Evolutionary conservation across 345 rosid species (phyloP).

Genomic region (Rhodomyrtus tomentosa): DNA sequence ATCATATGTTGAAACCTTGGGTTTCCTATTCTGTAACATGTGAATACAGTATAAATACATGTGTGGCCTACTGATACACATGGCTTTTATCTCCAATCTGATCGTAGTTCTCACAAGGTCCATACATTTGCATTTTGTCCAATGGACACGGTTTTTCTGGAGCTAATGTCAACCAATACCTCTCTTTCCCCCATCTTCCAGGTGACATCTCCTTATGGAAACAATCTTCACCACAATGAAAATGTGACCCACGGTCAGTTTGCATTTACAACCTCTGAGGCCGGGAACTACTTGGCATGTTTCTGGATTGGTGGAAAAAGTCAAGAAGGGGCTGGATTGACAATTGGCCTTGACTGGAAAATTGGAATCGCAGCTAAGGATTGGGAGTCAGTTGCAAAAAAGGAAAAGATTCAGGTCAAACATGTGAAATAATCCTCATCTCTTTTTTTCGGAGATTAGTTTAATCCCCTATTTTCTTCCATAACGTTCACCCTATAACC

Average conservation of each 20-base stretch:
- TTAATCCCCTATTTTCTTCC: background rate
- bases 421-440: background rate
- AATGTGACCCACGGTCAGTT: conserved; percentile 55
- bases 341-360: conserved; percentile 81
- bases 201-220: conserved; percentile 82
- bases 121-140: background rate
- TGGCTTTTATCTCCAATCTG: background rate
- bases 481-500: background rate
- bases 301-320: conserved; percentile 43
- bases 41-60: background rate
- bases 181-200: conserved; percentile 6
- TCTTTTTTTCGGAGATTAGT: background rate
- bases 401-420: conserved; percentile 70
- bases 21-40: background rate
- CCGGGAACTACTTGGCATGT: conserved; percentile 66
- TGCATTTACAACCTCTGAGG: conserved; percentile 68
- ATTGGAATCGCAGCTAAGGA: conserved; percentile 84
- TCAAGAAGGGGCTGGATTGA: conserved; percentile 20
- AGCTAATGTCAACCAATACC: background rate
- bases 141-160: background rate
- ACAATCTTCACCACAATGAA: conserved; percentile 50
- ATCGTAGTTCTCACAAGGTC: background rate
- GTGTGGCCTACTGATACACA: background rate
- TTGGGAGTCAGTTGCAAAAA: conserved; percentile 92
- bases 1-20: background rate